These are phyloP conservation scores for Salix viminalis DNA, from an alignment of 345 rosid species.

Conservation along the genomic window DNA sequence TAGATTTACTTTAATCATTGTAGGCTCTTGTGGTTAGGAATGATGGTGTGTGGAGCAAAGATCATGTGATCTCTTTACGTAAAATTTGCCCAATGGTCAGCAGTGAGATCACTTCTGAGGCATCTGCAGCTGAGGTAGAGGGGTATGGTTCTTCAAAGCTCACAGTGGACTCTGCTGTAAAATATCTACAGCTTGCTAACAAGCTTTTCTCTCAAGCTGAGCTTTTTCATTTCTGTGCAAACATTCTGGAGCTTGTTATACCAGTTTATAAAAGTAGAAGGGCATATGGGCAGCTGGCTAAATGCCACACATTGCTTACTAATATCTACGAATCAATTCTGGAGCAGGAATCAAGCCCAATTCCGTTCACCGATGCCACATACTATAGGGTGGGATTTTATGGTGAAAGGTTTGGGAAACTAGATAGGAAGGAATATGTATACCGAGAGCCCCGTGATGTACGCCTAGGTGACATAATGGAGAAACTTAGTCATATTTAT, in stretches of 20 bases:
- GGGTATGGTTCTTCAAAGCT: constrained; percentile 99
- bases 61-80: constrained; percentile 73
- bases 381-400: constrained; percentile 98
- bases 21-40: constrained; percentile 94
- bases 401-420: constrained; percentile 85
- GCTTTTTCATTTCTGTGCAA: constrained; percentile 94
- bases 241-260: constrained; percentile 92
- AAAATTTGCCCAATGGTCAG: constrained; percentile 96
- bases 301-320: constrained; percentile 86
- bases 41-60: constrained; percentile 98
- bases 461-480: constrained; percentile 97
- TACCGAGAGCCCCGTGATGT: constrained; percentile 98
- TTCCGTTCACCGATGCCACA: constrained; percentile 94
- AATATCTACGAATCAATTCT: constrained; percentile 84
- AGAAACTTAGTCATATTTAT: constrained; percentile 92
- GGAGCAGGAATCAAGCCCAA: constrained; percentile 94
- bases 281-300: constrained; percentile 93
- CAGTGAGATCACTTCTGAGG: constrained; percentile 81
- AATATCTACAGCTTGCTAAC: constrained; percentile 91
- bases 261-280: constrained; percentile 97
- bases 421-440: constrained; percentile 78
- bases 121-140: constrained; percentile 98
- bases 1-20: constrained; percentile 6
- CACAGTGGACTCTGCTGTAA: constrained; percentile 97
- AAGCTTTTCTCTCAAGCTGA: constrained; percentile 97